Evolutionary conservation across 345 rosid species (phyloP), one percentile per base, ranked within the genome.

Genomic region (Salix dunnii): DNA sequence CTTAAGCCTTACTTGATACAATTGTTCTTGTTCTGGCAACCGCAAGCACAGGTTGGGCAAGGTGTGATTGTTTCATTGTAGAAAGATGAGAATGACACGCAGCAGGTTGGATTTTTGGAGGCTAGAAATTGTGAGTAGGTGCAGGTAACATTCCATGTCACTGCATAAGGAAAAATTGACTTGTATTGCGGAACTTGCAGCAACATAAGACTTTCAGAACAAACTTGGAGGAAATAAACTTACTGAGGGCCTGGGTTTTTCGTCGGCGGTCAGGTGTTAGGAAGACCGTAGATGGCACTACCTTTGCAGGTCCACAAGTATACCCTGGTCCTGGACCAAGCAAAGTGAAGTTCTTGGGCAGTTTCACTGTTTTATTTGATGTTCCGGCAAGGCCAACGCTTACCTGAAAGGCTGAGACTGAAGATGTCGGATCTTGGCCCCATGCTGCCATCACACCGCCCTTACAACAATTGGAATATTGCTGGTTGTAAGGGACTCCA

Each of bases 301-400:
- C 49, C 72, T 77, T 84, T 18, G 89, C 90, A 9, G 87, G 88
- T 72, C 94, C 85, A 69, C 97, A 89, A 55, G 91, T 89, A 71
- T 89, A 92, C 1, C 91, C 93, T 1, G 82, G 91, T 72, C 92
- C 94, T 1, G 92, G 94, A 76, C 88, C 97, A 23, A 78, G 84
- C 71, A 92, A 74, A 71, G 87, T 84, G 87, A 92, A 90, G 63
- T 90, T 87, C 73, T 80, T 78, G 2, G 97, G 97, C 35, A 88
- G 76, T 78, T 84, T 87, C 11, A 92, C 89, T 0, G 97, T 92
- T 73, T 82, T 88, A 55, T 92, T 90, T 1, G 94, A 84, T 30
- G 92, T 92, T 61, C 93, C 97, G 10, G 89, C 89, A 4, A 76
- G 70, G 33, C 94, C 94, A 74, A 90, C 90, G 43, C 87, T 86